A percentile compares a stretch with the other conserved stretches of the same genome.
Conservation (phyloP, 257 asterid genomes). For the Rehmannia glutinosa region DNA sequence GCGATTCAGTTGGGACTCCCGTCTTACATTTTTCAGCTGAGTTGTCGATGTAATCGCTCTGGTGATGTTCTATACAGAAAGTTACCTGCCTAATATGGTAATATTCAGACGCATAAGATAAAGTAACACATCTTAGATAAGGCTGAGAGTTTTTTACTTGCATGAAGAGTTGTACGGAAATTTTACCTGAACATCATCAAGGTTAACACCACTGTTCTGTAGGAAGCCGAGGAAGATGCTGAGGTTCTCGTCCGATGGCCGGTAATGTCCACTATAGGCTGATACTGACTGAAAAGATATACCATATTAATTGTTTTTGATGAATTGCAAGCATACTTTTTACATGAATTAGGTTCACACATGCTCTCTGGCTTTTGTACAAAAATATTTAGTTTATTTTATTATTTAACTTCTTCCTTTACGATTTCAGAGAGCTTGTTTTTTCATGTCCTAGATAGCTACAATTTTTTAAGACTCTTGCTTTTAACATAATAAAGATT, state of each 20-base stretch:
- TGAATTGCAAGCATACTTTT: background rate
- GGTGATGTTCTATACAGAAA: constrained; percentile 1
- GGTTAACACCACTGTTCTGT: constrained; percentile 32
- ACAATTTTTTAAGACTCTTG: too few relatives aligned
- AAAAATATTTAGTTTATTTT: too few relatives aligned
- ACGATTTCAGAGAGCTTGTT: too few relatives aligned
- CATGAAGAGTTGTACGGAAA: background rate
- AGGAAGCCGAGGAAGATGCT: constrained; percentile 36
- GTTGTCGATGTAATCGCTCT: constrained; percentile 6
- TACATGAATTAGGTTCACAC: background rate
- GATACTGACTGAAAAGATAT: constrained; percentile 37
- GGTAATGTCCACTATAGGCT: constrained; percentile 49
- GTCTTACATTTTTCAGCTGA: background rate
- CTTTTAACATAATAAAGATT: too few relatives aligned
- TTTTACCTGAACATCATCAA: constrained; percentile 41
- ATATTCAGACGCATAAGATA: background rate
- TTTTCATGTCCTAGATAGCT: background rate
- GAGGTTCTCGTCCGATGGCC: constrained; percentile 43
- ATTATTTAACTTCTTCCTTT: too few relatives aligned
- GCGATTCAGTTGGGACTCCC: background rate
- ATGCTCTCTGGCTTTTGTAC: too few relatives aligned
- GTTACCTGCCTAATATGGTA: constrained; percentile 20
- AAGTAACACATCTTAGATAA: background rate
- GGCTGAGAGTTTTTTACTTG: background rate
- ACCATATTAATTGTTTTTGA: background rate